Evolutionary conservation across 257 asterid species (phyloP).

Genomic region (Solanum etuberosum): DNA sequence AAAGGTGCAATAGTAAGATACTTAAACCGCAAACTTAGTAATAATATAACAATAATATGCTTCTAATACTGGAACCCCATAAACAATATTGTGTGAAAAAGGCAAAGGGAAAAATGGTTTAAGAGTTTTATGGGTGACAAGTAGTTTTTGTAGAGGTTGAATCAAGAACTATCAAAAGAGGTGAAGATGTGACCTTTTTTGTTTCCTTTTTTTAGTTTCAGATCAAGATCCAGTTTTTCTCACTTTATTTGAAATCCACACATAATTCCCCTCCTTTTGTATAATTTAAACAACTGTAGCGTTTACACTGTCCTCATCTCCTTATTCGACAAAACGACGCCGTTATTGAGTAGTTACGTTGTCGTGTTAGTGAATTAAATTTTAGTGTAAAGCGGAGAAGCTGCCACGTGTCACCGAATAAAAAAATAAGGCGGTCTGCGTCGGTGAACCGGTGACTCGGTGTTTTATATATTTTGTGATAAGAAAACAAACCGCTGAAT

Average conservation of each 20-base stretch:
- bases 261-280: neutral
- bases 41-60: neutral
- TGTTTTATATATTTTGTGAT: neutral
- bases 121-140: neutral
- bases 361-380: neutral
- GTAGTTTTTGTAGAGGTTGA: slow-evolving; percentile 2
- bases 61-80: neutral
- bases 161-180: neutral
- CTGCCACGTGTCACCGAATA: neutral
- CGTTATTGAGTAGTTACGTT: neutral
- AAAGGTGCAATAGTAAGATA: neutral
- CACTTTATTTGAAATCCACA: neutral
- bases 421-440: neutral
- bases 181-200: neutral
- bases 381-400: neutral
- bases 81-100: neutral
- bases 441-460: neutral
- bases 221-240: slow-evolving; percentile 4
- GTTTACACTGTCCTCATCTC: neutral
- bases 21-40: neutral
- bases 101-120: neutral
- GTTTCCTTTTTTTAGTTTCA: neutral
- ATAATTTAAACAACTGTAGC: neutral
- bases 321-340: neutral
- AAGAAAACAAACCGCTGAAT: neutral